Conservation (phyloP, 352 stramenopile species). For the Phytopythium montanum region DNA sequence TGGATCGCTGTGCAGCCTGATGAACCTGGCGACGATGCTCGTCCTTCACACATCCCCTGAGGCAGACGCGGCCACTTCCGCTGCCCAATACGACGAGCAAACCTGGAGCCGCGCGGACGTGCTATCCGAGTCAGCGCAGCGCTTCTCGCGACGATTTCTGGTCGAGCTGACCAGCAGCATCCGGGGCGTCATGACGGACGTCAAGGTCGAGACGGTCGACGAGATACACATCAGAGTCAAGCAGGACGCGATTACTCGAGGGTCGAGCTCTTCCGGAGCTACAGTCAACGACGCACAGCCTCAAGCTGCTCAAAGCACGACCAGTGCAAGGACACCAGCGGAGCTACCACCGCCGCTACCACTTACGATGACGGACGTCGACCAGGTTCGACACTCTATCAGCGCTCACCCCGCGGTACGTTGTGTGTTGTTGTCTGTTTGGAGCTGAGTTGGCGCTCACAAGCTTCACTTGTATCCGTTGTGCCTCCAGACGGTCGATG, state of each 20-base stretch:
- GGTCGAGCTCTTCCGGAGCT: neutral
- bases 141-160: conserved; percentile 42
- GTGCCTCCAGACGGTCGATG: conserved; percentile 15
- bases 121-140: conserved; percentile 38
- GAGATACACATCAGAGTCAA: neutral
- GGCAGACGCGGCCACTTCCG: conserved; percentile 1
- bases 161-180: conserved; percentile 38
- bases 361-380: neutral
- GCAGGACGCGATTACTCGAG: too few relatives aligned
- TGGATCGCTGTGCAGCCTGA: conserved; percentile 72
- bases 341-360: neutral
- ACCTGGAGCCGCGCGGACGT: conserved; percentile 59
- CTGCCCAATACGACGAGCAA: conserved; percentile 25
- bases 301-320: neutral
- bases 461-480: neutral
- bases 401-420: neutral
- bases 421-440: neutral
- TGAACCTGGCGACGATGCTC: conserved; percentile 63
- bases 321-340: neutral
- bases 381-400: conserved; percentile 1
- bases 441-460: neutral
- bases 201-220: neutral
- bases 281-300: neutral
- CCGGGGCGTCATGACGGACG: conserved; percentile 43
- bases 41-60: conserved; percentile 39